These are phyloP conservation scores for Aspergillus pseudoglaucus DNA, from an alignment of 2,329 filamentous ascomycete genomes.

Conservation along the genomic window DNA sequence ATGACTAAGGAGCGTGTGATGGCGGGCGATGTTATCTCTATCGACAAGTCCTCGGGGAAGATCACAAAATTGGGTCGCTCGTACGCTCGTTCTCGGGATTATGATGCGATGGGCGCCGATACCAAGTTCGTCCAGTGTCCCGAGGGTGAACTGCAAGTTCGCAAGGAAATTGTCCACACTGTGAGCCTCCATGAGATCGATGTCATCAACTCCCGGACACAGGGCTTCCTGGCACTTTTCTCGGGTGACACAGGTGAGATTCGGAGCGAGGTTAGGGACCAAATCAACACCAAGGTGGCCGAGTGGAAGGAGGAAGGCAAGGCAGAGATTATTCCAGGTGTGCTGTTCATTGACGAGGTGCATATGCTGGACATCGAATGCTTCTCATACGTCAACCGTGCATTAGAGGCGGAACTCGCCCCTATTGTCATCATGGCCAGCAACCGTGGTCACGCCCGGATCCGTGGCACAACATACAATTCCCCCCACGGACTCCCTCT, in stretches of 20 bases:
- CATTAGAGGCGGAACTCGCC: constrained; percentile 86
- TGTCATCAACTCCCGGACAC: constrained; percentile 98
- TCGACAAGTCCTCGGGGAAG: constrained; percentile 96
- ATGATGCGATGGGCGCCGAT: constrained; percentile 97
- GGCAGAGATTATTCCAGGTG: constrained; percentile 93
- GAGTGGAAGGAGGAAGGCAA: constrained; percentile 99
- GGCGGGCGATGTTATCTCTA: constrained; percentile 96
- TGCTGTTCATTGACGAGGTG: constrained; percentile 97
- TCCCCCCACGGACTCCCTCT: constrained; percentile 90
- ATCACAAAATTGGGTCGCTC: constrained; percentile 95
- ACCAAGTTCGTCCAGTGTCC: constrained; percentile 98
- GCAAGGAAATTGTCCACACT: constrained; percentile 94
- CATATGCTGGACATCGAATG: constrained; percentile 99
- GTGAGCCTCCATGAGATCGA: constrained; percentile 97
- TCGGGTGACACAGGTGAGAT: constrained; percentile 98
- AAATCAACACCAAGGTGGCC: constrained; percentile 98
- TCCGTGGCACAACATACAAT: constrained; percentile 87
- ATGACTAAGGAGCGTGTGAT: constrained; percentile 99
- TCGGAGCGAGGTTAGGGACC: constrained; percentile 89
- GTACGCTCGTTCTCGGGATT: constrained; percentile 90
- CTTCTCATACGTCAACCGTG: constrained; percentile 97
- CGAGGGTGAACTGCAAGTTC: constrained; percentile 93
- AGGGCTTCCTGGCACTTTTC: constrained; percentile 94
- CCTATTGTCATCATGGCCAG: constrained; percentile 99
- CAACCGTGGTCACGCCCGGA: constrained; percentile 86